These are phyloP conservation scores for Kregervanrija pseudodelftensis DNA, from an alignment of 805 yeast species.

Conservation along the genomic window DNA sequence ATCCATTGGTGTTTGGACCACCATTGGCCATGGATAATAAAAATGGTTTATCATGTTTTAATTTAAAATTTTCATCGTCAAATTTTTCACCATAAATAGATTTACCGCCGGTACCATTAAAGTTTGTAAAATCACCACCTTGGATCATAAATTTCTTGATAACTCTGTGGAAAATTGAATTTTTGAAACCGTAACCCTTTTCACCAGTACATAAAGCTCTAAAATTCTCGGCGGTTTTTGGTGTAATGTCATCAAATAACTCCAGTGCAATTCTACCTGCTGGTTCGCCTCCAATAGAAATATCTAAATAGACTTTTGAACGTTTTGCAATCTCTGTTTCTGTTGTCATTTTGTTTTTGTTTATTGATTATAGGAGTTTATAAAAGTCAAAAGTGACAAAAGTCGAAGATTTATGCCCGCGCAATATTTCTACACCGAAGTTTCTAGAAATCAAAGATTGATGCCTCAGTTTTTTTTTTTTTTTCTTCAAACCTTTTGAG, in stretches of 20 bases:
- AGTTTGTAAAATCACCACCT: constrained; percentile 85
- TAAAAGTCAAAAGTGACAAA: no score
- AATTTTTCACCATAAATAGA: constrained; percentile 79
- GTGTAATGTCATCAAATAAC: constrained; percentile 52
- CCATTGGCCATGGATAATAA: constrained; percentile 95
- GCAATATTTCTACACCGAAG: no score
- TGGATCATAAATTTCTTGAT: constrained; percentile 88
- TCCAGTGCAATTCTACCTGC: constrained; percentile 78
- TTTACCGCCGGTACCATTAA: constrained; percentile 74
- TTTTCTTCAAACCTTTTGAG: no score
- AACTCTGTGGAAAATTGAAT: constrained; percentile 88
- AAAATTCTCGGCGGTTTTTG: constrained; percentile 87
- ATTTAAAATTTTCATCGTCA: constrained; percentile 81
- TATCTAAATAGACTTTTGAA: constrained; percentile 68
- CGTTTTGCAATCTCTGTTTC: constrained; percentile 12
- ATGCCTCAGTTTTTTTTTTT: no score
- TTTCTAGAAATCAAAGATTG: no score
- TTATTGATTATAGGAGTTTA: no score
- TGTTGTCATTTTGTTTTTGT: constrained; percentile 4
- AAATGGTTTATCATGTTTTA: constrained; percentile 77
- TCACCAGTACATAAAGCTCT: constrained; percentile 87
- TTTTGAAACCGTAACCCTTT: constrained; percentile 71
- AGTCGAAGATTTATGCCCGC: no score
- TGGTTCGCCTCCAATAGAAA: constrained; percentile 61
- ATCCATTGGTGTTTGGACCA: constrained; percentile 92